These are phyloP conservation scores for Camellia lanceoleosa DNA, from an alignment of 148 eudicot species.

Conservation along the genomic window DNA sequence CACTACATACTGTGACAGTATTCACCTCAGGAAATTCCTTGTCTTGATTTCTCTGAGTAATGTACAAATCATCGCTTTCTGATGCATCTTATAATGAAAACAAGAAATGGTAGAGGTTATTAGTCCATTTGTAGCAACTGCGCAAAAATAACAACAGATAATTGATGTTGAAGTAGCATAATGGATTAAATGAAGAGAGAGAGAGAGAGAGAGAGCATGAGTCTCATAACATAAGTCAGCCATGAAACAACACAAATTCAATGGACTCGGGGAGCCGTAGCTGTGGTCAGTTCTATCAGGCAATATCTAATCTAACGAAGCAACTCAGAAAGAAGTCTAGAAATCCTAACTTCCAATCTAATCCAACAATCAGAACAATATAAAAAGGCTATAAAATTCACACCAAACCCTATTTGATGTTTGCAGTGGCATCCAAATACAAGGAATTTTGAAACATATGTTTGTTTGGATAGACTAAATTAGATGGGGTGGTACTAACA, in stretches of 20 bases:
- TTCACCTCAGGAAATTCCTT: conserved; percentile 4
- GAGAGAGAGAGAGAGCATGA: too few species aligned
- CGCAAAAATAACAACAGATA: background rate
- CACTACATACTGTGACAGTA: conserved; percentile 27
- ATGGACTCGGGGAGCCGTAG: background rate
- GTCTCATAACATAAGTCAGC: background rate
- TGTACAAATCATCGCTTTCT: conserved; percentile 26
- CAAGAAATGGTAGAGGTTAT: conserved; percentile 6
- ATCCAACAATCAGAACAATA: background rate
- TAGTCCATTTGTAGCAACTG: background rate
- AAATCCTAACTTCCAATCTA: background rate
- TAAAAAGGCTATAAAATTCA: background rate
- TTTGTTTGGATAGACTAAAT: too few species aligned
- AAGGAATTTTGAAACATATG: background rate
- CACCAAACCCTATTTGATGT: background rate
- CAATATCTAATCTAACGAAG: background rate
- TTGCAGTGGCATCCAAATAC: background rate
- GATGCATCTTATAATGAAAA: conserved; percentile 33
- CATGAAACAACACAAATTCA: background rate
- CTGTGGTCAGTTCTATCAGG: background rate
- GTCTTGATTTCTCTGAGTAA: conserved; percentile 27
- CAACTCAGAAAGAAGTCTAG: background rate
- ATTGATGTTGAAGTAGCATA: background rate
- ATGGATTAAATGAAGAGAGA: background rate
- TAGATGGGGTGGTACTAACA: too few species aligned